phyloP scores from a whole-genome alignment of 495 filamentous ascomycete species.

The Platismatia glauca region DNA sequence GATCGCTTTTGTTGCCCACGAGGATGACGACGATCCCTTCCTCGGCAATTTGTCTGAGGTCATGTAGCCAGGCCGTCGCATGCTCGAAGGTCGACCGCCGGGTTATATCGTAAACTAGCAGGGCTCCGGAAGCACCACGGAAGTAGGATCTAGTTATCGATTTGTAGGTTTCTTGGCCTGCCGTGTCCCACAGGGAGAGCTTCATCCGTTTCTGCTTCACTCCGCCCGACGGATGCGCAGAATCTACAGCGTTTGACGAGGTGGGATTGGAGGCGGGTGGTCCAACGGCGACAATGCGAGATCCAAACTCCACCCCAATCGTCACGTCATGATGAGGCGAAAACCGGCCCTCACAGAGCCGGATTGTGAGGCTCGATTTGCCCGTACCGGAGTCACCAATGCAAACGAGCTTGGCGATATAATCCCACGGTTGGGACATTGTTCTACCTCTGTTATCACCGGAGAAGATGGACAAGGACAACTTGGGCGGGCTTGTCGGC shows the following conservation, averaged over 20 bases:
- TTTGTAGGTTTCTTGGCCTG: slow-evolving; percentile 94
- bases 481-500: neutral
- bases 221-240: neutral
- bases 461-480: neutral
- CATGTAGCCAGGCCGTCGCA: slow-evolving; percentile 83
- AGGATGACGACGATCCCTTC: slow-evolving; percentile 87
- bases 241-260: slow-evolving; percentile 29
- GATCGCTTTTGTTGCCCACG: slow-evolving; percentile 90
- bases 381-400: slow-evolving; percentile 92
- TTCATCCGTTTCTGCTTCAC: slow-evolving; percentile 58
- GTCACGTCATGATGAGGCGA: slow-evolving; percentile 89
- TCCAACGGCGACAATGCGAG: slow-evolving; percentile 84
- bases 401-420: slow-evolving; percentile 96
- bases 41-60: slow-evolving; percentile 86
- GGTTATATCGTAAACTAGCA: slow-evolving; percentile 92
- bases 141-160: slow-evolving; percentile 94
- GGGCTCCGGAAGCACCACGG: slow-evolving; percentile 71
- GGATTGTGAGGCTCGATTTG: slow-evolving; percentile 80
- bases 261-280: slow-evolving; percentile 49
- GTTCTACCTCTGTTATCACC: slow-evolving; percentile 12
- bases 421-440: slow-evolving; percentile 84
- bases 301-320: slow-evolving; percentile 96
- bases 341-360: slow-evolving; percentile 95
- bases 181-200: slow-evolving; percentile 86
- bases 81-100: slow-evolving; percentile 75